Evolutionary conservation across 805 yeast species (phyloP).

Genomic region (Wickerhamomyces kurtzmanii): DNA sequence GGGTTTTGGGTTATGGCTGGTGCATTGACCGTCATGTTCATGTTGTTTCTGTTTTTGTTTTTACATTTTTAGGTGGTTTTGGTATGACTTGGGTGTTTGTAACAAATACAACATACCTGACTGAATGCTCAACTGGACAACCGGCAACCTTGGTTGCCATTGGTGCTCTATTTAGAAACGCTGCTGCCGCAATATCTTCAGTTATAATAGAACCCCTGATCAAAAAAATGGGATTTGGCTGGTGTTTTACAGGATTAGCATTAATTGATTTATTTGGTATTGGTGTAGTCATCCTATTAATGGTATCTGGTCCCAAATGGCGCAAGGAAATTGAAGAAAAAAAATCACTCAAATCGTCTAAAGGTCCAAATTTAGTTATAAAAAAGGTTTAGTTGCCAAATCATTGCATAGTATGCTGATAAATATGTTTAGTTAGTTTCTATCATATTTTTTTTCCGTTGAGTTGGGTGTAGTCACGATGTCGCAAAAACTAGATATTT

Average conservation of each 20-base stretch:
- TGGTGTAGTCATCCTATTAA: constrained; percentile 6
- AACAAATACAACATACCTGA: constrained; percentile 41
- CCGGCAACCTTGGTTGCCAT: constrained; percentile 46
- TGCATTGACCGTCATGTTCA: constrained; percentile 28
- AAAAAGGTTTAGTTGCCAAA: no score
- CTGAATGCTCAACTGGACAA: constrained; percentile 38
- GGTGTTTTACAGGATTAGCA: constrained; percentile 48
- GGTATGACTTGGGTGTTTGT: constrained; percentile 50
- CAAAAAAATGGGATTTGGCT: constrained; percentile 33
- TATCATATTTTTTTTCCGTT: no score
- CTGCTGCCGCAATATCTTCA: constrained; percentile 45
- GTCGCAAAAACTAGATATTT: no score
- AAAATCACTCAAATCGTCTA: no score
- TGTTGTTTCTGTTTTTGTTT: constrained; percentile 29
- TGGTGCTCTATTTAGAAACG: constrained; percentile 41
- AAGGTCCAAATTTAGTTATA: no score
- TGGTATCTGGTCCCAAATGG: constrained; percentile 11
- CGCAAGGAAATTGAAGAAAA: constrained; percentile 5
- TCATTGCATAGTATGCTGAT: no score
- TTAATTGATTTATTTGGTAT: constrained; percentile 18
- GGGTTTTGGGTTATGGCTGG: constrained; percentile 47
- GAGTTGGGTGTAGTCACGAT: no score
- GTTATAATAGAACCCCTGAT: constrained; percentile 28
- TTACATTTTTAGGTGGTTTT: constrained; percentile 35
- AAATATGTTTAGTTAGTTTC: no score